Evolutionary conservation across 2,329 filamentous ascomycete genomes (phyloP).

Genomic region (Didymella keratinophila): DNA sequence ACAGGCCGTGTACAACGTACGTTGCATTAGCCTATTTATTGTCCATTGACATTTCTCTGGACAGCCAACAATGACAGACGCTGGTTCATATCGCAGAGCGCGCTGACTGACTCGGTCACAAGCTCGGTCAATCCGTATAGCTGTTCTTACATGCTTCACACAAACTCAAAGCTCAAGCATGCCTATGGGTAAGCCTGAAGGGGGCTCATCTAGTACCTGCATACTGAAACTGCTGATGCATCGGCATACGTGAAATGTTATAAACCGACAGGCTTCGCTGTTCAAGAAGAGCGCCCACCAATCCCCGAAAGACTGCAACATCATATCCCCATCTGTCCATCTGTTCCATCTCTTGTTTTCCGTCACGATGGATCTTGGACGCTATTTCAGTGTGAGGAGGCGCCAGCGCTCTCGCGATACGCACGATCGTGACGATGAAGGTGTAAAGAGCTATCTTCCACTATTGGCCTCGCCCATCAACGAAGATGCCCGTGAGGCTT

Average conservation of each 20-base stretch:
- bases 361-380: constrained; percentile 28
- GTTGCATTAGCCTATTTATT: neutral
- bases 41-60: neutral
- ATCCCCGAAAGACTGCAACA: neutral
- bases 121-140: constrained; percentile 5
- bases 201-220: constrained; percentile 3
- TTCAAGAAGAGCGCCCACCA: neutral
- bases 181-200: neutral
- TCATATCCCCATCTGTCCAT: neutral
- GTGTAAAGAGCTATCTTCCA: constrained; percentile 23
- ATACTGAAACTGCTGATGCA: neutral
- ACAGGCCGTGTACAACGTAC: constrained; percentile 6
- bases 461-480: constrained; percentile 33
- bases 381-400: constrained; percentile 29
- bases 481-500: constrained; percentile 26
- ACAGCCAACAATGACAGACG: neutral
- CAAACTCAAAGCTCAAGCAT: constrained; percentile 4
- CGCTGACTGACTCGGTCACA: constrained; percentile 4
- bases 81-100: neutral
- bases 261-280: neutral
- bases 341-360: neutral
- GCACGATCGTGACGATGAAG: constrained; percentile 1
- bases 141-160: constrained; percentile 14
- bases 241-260: neutral
- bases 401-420: constrained; percentile 4